Conservation (phyloP, 768 basidiomycete genomes). For the Leccinum boreale region DNA sequence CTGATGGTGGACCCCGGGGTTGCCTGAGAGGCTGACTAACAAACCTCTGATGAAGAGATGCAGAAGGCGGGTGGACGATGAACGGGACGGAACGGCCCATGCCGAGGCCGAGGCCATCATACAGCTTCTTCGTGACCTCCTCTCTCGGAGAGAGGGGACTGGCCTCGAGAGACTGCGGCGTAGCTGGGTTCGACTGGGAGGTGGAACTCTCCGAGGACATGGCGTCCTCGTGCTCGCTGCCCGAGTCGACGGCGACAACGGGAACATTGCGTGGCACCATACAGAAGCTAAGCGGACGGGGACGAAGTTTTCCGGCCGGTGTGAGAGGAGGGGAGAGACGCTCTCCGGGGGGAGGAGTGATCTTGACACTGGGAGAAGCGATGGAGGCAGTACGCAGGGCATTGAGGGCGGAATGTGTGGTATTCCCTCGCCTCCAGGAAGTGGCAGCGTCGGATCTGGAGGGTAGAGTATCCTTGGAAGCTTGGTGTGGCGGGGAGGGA, state of each 20-base stretch:
- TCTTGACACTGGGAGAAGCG: slow-evolving; percentile 59
- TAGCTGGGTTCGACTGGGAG: slow-evolving; percentile 70
- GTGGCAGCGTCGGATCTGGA: slow-evolving; percentile 79
- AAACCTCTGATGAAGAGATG: slow-evolving; percentile 47
- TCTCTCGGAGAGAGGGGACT: slow-evolving; percentile 78
- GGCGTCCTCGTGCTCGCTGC: slow-evolving; percentile 52
- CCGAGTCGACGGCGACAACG: slow-evolving; percentile 55
- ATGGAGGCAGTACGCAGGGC: slow-evolving; percentile 57
- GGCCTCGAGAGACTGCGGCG: slow-evolving; percentile 56
- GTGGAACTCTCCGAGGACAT: slow-evolving; percentile 58
- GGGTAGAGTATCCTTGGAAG: slow-evolving; percentile 35
- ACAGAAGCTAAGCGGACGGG: slow-evolving; percentile 66
- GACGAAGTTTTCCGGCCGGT: slow-evolving; percentile 44
- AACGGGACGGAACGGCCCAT: slow-evolving; percentile 64
- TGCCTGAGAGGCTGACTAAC: slow-evolving; percentile 76
- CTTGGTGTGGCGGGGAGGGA: slow-evolving; percentile 41
- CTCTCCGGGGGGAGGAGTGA: slow-evolving; percentile 70
- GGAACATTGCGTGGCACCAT: slow-evolving; percentile 44
- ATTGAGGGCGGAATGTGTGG: slow-evolving; percentile 68
- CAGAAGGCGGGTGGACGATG: slow-evolving; percentile 15
- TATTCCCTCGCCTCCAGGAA: slow-evolving; percentile 75
- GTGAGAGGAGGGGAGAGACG: slow-evolving; percentile 45
- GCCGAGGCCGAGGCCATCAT: slow-evolving; percentile 86
- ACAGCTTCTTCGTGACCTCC: slow-evolving; percentile 81
- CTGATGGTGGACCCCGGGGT: slow-evolving; percentile 84